Percentiles rank a stretch among this genome's conserved stretches.
Evolutionary conservation across 2,329 filamentous ascomycete genomes (phyloP).

Genomic region (Fusarium sp.): DNA sequence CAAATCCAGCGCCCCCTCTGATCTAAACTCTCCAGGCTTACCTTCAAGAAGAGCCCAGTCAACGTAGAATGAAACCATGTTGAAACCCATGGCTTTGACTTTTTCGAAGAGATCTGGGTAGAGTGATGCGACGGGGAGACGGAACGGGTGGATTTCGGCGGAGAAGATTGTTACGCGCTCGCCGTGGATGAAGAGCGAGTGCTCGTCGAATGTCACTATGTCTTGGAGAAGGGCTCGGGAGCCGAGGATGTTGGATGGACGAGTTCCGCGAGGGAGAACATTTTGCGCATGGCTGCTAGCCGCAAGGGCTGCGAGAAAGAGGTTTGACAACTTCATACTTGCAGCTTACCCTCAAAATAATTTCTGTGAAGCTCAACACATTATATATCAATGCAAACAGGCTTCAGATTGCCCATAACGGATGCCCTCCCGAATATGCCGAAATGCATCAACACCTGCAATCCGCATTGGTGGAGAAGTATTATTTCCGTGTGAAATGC

Average conservation of each 20-base stretch:
- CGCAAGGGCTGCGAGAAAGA: not conserved
- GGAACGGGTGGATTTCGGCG: constrained; percentile 76
- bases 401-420: not conserved
- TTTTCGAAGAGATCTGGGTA: constrained; percentile 82
- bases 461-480: constrained; percentile 30
- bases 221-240: constrained; percentile 44
- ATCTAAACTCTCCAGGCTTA: constrained; percentile 72
- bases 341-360: accelerated
- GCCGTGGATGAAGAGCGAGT: constrained; percentile 74
- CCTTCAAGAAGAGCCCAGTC: constrained; percentile 83
- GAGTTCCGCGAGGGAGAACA: constrained; percentile 21
- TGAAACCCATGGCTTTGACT: constrained; percentile 82
- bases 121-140: constrained; percentile 55
- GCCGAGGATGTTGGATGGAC: constrained; percentile 35
- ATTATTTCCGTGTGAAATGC: not conserved
- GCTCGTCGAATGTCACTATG: constrained; percentile 73
- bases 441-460: not conserved
- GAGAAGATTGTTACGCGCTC: constrained; percentile 76
- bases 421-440: constrained; percentile 19
- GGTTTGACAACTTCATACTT: constrained; percentile 22
- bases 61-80: constrained; percentile 79
- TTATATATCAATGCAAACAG: not conserved
- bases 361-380: accelerated
- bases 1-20: constrained; percentile 75
- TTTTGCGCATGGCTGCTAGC: constrained; percentile 16